A percentile compares a stretch with the other conserved stretches of the same genome.
Evolutionary conservation across 768 basidiomycete genomes (phyloP).

Genomic region (Pulveroboletus sp.): DNA sequence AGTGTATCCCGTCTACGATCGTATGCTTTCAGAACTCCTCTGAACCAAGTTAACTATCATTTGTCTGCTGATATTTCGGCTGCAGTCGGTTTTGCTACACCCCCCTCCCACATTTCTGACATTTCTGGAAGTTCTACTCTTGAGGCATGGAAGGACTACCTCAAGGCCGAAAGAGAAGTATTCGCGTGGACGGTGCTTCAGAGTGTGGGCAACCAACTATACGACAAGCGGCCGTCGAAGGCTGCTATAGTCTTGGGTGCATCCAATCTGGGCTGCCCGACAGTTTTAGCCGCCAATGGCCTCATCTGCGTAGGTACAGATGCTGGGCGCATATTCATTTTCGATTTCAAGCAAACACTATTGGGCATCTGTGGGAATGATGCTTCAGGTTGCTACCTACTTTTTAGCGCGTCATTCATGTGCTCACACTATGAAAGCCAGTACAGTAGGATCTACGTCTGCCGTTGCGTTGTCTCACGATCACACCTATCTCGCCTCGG

Average conservation of each 20-base stretch:
- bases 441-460: constrained; percentile 70
- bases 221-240: constrained; percentile 48
- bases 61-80: constrained; percentile 41
- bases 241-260: constrained; percentile 59
- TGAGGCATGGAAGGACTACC: constrained; percentile 23
- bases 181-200: constrained; percentile 75
- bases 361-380: constrained; percentile 76
- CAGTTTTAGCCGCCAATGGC: constrained; percentile 79
- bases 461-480: constrained; percentile 89
- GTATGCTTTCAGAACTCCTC: constrained; percentile 45
- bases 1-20: constrained; percentile 80
- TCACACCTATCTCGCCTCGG: constrained; percentile 87
- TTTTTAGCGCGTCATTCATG: constrained; percentile 9
- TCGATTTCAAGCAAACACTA: constrained; percentile 86
- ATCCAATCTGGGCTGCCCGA: constrained; percentile 59
- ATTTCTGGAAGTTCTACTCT: constrained; percentile 65
- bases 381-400: constrained; percentile 44
- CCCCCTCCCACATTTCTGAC: constrained; percentile 63
- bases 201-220: constrained; percentile 53
- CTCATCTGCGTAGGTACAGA: constrained; percentile 87
- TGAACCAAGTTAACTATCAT: constrained; percentile 38
- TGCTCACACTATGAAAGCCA: constrained; percentile 40
- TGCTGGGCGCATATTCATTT: constrained; percentile 71
- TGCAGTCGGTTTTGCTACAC: constrained; percentile 44
- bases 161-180: constrained; percentile 44